Evolutionary conservation across 176 grass and related monocot species (phyloP), one percentile per base, ranked within the genome.

Genomic region (Triticum timopheevii): DNA sequence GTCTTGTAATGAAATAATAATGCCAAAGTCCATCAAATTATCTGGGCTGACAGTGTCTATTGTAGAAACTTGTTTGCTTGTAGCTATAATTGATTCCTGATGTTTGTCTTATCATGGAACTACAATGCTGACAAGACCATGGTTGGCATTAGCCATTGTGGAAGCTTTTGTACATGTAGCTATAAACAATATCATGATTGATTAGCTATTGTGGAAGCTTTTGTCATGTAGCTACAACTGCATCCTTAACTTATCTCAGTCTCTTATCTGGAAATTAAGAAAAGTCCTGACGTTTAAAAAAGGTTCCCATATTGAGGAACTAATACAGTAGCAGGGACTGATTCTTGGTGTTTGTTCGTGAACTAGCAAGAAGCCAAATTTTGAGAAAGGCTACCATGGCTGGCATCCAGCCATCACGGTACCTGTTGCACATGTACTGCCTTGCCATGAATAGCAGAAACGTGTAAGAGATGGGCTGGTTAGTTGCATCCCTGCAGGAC

Each of bases 341-440:
- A 54, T 58, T 80, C 42, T 20, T 80, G 62, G 36, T 49, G 27
- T 66, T 24, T 73, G 47, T 36, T 16, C 31, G 23, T 80, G 81
- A 84, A 80, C 17, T 65, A 63, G 13, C 56, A 84, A 84, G 84
- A 73, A 52, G 58, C 31, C 82, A 84, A 84, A 40, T 31, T 15
- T 17, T 33, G 40, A 36, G 67, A 45, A 79, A 52, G 54, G 58
- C 42, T n/a, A 52, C 42, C 85, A 81, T 17, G 54, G 19, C 19
- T 52, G 49, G 25, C 42, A 77, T 59, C 5, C 52, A 64, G 39
- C 52, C 7, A 45, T 35, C 66, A 39, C 25, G 66, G 23, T 17
- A 58, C 59, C 58, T 27, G 50, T 64, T 65, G 42, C 76, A 73
- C 45, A 9, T 47, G 76, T 74, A 65, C 76, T 38, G 25, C 62